A percentile compares a stretch with the other conserved stretches of the same genome.
Evolutionary conservation across 2,329 filamentous ascomycete genomes (phyloP).

Genomic region (Cladosporium sp.): DNA sequence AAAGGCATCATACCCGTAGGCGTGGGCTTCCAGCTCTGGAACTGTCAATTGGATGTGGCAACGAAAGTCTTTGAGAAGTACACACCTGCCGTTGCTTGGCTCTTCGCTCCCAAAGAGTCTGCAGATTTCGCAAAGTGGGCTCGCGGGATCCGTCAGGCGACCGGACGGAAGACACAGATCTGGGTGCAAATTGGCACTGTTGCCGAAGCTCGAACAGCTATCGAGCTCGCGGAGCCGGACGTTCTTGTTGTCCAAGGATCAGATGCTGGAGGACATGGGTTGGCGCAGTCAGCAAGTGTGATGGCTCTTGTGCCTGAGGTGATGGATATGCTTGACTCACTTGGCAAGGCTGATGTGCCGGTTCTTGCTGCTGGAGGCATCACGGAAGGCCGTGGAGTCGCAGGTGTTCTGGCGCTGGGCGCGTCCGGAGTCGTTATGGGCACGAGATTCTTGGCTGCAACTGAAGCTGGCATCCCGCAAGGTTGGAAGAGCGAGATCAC

Average conservation of each 20-base stretch:
- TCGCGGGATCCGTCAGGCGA: slow-evolving; percentile 26
- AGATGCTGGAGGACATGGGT: slow-evolving; percentile 64
- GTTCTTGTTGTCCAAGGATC: slow-evolving; percentile 59
- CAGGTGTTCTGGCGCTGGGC: slow-evolving; percentile 50
- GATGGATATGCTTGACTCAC: slow-evolving; percentile 38
- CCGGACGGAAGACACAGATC: slow-evolving; percentile 39
- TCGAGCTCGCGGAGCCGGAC: slow-evolving; percentile 49
- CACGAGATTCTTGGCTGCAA: slow-evolving; percentile 55
- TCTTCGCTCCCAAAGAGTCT: slow-evolving; percentile 55
- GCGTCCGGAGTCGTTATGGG: slow-evolving; percentile 54
- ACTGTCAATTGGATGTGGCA: background rate
- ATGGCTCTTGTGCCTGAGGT: slow-evolving; percentile 58
- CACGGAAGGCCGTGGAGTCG: slow-evolving; percentile 49
- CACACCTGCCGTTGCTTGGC: slow-evolving; percentile 58
- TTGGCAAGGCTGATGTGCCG: slow-evolving; percentile 14
- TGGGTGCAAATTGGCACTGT: slow-evolving; percentile 62
- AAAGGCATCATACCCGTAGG: slow-evolving; percentile 47
- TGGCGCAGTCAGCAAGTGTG: slow-evolving; percentile 51
- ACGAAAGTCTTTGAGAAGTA: slow-evolving; percentile 35
- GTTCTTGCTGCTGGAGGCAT: slow-evolving; percentile 57
- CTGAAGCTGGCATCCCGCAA: slow-evolving; percentile 42
- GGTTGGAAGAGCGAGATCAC: slow-evolving; percentile 47
- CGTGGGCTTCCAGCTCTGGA: slow-evolving; percentile 52
- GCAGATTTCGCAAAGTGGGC: slow-evolving; percentile 36
- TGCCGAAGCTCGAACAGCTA: slow-evolving; percentile 38